Evolutionary conservation across 352 stramenopile species (phyloP).

Genomic region (Phytophthora pistaciae): DNA sequence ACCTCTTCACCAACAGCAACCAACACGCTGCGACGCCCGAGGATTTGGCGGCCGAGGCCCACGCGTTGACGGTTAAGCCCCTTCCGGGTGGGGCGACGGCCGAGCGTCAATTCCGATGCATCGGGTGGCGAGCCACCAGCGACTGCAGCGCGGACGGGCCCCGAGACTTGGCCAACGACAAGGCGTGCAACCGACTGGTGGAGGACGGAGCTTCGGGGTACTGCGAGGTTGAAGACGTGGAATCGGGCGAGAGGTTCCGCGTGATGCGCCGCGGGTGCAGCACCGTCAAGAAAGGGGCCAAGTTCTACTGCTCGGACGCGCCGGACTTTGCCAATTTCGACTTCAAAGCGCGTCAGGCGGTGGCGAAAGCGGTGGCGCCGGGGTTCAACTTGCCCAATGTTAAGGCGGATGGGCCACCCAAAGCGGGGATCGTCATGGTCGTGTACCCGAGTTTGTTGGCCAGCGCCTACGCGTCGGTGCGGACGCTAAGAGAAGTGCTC

Average conservation of each 20-base stretch:
- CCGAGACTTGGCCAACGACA: slow-evolving; percentile 28
- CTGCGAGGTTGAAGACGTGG: slow-evolving; percentile 36
- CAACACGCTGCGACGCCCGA: slow-evolving; percentile 19
- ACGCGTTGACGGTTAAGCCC: slow-evolving; percentile 19
- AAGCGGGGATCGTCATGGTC: slow-evolving; percentile 54
- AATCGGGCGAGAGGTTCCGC: slow-evolving; percentile 39
- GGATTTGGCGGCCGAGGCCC: slow-evolving; percentile 17
- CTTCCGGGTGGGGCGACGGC: slow-evolving; percentile 18
- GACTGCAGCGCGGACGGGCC: slow-evolving; percentile 24
- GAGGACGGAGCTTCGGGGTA: slow-evolving; percentile 25
- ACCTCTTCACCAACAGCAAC: slow-evolving; percentile 19
- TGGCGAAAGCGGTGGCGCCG: slow-evolving; percentile 15
- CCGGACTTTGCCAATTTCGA: slow-evolving; percentile 54
- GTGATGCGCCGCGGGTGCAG: slow-evolving; percentile 44
- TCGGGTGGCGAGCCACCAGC: slow-evolving; percentile 29
- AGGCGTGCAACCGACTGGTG: slow-evolving; percentile 26
- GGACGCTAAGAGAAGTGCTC: slow-evolving; percentile 43
- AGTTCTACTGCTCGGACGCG: slow-evolving; percentile 53
- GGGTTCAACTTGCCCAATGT: slow-evolving; percentile 27
- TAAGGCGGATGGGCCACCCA: not conserved
- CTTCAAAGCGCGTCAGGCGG: slow-evolving; percentile 29
- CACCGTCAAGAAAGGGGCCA: slow-evolving; percentile 39
- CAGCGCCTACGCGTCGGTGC: slow-evolving; percentile 48
- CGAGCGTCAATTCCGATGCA: slow-evolving; percentile 29
- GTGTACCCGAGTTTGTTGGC: slow-evolving; percentile 56